These are phyloP conservation scores for Tetrahymena thermophila DNA, from an alignment of 73 alveolate species.

Conservation along the genomic window DNA sequence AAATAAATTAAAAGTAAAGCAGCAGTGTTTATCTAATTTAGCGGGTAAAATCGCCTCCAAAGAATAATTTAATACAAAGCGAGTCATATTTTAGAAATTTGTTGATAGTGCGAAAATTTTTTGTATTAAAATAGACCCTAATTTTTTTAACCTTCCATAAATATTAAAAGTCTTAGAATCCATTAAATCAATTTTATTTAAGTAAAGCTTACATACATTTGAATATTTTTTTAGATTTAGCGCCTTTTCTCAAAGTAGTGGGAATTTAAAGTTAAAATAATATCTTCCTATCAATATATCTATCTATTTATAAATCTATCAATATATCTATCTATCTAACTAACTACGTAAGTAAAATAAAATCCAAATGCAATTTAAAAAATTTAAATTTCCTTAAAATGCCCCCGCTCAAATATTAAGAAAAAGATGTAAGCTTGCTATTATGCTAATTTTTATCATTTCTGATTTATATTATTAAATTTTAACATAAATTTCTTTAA, in stretches of 20 bases:
- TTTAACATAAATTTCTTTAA: neutral
- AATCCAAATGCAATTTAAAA: neutral
- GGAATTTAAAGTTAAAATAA: neutral
- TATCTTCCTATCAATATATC: neutral
- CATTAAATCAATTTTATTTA: too few species aligned
- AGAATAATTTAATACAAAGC: too few species aligned
- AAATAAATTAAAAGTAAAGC: neutral
- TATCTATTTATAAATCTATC: too few species aligned
- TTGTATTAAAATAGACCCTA: neutral
- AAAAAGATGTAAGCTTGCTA: neutral
- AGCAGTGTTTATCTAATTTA: too few species aligned
- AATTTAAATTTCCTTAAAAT: neutral
- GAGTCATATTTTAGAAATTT: neutral
- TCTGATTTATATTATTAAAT: too few species aligned
- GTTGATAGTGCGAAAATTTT: neutral
- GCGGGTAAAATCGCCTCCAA: neutral
- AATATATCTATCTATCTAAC: too few species aligned
- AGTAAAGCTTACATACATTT: neutral
- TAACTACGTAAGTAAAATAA: neutral
- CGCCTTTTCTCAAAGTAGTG: neutral
- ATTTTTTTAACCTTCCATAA: neutral
- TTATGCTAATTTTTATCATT: neutral
- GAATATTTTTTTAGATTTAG: neutral
- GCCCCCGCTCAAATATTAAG: neutral
- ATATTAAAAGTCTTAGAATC: too few species aligned